Evolutionary conservation across 2,329 filamentous ascomycete species (phyloP).

Genomic region (Fusarium austroafricanum): DNA sequence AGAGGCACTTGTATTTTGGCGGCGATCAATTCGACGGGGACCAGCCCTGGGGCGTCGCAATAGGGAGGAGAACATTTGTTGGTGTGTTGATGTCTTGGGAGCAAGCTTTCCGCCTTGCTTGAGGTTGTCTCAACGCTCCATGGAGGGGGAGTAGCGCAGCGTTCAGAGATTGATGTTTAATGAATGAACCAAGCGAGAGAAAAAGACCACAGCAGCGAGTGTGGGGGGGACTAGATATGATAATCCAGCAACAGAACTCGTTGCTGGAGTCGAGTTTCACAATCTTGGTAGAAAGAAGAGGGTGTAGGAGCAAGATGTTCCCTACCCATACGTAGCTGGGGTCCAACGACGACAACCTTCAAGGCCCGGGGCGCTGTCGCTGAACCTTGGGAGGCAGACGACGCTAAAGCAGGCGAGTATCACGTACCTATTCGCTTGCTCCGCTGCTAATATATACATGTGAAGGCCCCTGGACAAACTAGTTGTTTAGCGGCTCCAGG

Average conservation of each 20-base stretch:
- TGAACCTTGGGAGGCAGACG: constrained; percentile 21
- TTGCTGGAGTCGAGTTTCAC: constrained; percentile 41
- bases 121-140: constrained; percentile 45
- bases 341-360: constrained; percentile 32
- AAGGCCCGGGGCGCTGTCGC: constrained; percentile 37
- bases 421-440: constrained; percentile 38
- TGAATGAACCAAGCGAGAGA: constrained; percentile 43
- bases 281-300: constrained; percentile 37
- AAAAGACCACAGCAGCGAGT: constrained; percentile 25
- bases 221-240: constrained; percentile 27
- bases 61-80: constrained; percentile 54
- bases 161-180: constrained; percentile 22
- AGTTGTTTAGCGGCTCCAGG: constrained; percentile 37
- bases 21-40: constrained; percentile 50
- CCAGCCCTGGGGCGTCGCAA: constrained; percentile 50
- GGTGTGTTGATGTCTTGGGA: constrained; percentile 21
- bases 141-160: constrained; percentile 32
- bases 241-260: constrained; percentile 30
- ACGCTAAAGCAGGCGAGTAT: constrained; percentile 43
- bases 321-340: constrained; percentile 26
- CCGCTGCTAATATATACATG: constrained; percentile 31
- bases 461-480: constrained; percentile 34
- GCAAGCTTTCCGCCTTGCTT: constrained; percentile 45
- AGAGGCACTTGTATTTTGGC: constrained; percentile 46
- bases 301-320: constrained; percentile 33